Evolutionary conservation across 495 filamentous ascomycete genomes (phyloP).

Genomic region (Trichoderma asperelloides): DNA sequence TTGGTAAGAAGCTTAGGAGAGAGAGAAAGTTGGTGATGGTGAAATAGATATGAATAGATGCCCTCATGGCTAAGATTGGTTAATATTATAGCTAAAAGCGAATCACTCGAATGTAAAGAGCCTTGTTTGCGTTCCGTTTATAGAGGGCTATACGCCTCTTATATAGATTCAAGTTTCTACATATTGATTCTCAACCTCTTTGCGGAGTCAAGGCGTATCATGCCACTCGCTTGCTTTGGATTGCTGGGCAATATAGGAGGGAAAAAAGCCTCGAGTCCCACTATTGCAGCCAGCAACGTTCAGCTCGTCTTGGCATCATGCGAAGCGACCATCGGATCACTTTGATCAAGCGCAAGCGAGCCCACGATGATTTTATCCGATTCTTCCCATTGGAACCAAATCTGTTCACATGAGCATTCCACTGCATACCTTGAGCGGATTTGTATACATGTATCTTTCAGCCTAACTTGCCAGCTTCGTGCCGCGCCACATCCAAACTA

Average conservation of each 20-base stretch:
- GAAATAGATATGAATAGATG: not conserved
- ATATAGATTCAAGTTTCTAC: not conserved
- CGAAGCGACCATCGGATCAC: not conserved
- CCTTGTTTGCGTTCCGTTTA: too few relatives aligned
- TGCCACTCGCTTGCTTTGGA: not conserved
- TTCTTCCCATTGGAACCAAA: not conserved
- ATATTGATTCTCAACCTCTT: too few relatives aligned
- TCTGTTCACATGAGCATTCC: not conserved
- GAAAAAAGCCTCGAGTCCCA: not conserved
- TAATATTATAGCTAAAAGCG: not conserved
- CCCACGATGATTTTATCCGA: not conserved
- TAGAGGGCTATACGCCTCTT: not conserved
- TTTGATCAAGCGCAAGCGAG: not conserved
- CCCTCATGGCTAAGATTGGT: not conserved
- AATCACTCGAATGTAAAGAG: too few relatives aligned
- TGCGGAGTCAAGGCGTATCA: not conserved
- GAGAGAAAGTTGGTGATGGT: not conserved
- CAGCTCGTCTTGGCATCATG: slow-evolving; percentile 2
- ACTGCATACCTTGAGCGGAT: not conserved
- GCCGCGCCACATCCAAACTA: too few relatives aligned
- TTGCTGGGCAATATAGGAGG: not conserved
- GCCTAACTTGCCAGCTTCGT: not conserved
- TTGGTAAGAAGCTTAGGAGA: not conserved
- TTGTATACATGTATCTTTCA: not conserved
- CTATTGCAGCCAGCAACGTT: not conserved